These are phyloP conservation scores for Cordyceps pruinosa DNA, from an alignment of 2,329 filamentous ascomycete species.

Conservation along the genomic window DNA sequence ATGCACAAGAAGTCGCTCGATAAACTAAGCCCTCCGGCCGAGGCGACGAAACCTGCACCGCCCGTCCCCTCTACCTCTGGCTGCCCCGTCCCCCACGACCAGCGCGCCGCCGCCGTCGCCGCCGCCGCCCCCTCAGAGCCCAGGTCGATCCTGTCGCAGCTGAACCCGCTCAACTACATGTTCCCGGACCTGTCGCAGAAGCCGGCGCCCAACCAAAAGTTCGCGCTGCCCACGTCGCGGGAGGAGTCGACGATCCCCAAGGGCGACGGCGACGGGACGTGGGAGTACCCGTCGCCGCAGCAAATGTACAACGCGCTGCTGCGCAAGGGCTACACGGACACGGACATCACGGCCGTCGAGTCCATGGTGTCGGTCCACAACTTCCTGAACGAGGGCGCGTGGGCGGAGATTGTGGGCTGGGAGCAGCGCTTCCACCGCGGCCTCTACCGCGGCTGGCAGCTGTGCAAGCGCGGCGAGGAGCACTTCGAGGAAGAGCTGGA, in stretches of 20 bases:
- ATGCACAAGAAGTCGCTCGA: conserved; percentile 51
- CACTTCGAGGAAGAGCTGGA: conserved; percentile 41
- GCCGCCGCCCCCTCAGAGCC: conserved; percentile 20
- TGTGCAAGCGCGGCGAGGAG: conserved; percentile 67
- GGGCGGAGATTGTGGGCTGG: conserved; percentile 92
- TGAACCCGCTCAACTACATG: conserved; percentile 88
- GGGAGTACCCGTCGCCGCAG: conserved; percentile 97
- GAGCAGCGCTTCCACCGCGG: conserved; percentile 78
- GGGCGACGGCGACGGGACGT: conserved; percentile 69
- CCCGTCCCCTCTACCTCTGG: conserved; percentile 27
- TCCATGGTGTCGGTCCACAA: conserved; percentile 98
- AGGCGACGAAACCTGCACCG: conserved; percentile 18
- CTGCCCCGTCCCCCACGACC: conserved; percentile 41
- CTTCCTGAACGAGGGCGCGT: conserved; percentile 95
- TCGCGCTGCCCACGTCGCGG: conserved; percentile 69
- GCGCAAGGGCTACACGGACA: conserved; percentile 92
- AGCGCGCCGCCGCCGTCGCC: conserved; percentile 14
- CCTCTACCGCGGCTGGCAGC: conserved; percentile 62
- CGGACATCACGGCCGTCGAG: conserved; percentile 86
- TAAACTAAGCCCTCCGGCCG: conserved; percentile 31
- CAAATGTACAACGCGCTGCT: conserved; percentile 99
- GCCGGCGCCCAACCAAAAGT: conserved; percentile 63
- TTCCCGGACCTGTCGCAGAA: conserved; percentile 78
- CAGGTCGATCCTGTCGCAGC: conserved; percentile 45
- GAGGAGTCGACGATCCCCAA: conserved; percentile 89